phyloP scores from a whole-genome alignment of 495 filamentous ascomycete genomes.

The Annulohypoxylon moriforme region DNA sequence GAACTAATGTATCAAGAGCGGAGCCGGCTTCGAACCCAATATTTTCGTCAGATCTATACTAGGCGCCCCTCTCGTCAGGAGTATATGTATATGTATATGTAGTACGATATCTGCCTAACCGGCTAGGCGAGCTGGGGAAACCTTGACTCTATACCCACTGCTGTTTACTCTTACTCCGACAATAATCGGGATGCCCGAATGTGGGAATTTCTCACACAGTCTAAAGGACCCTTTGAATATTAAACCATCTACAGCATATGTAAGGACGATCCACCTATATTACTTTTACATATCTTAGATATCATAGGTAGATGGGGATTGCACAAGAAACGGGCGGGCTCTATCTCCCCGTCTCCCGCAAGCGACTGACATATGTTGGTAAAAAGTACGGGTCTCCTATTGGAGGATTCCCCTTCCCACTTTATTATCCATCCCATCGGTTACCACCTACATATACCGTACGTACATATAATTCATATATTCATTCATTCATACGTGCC shows the following conservation, averaged over 20 bases:
- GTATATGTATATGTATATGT: slow-evolving; percentile 13
- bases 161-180: slow-evolving; percentile 11
- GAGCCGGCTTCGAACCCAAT: slow-evolving; percentile 32
- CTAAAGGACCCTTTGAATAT: not conserved
- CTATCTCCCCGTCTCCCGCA: slow-evolving; percentile 4
- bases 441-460: slow-evolving; percentile 39
- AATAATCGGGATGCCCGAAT: slow-evolving; percentile 33
- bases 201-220: not conserved
- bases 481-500: not conserved
- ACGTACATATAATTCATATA: slow-evolving; percentile 6
- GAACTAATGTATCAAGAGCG: slow-evolving; percentile 24
- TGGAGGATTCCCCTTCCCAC: slow-evolving; percentile 24
- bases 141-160: slow-evolving; percentile 23
- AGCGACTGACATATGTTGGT: slow-evolving; percentile 1
- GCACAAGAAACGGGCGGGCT: slow-evolving; percentile 6
- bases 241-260: not conserved
- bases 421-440: slow-evolving; percentile 46
- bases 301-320: not conserved
- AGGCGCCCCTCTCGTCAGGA: not conserved
- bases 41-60: slow-evolving; percentile 22
- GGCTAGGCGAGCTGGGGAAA: slow-evolving; percentile 21
- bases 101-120: slow-evolving; percentile 29
- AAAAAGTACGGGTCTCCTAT: not conserved
- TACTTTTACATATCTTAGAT: not conserved
- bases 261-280: slow-evolving; percentile 3